These are phyloP conservation scores for Iris pallida DNA, from an alignment of 116 monocot species.

Conservation along the genomic window DNA sequence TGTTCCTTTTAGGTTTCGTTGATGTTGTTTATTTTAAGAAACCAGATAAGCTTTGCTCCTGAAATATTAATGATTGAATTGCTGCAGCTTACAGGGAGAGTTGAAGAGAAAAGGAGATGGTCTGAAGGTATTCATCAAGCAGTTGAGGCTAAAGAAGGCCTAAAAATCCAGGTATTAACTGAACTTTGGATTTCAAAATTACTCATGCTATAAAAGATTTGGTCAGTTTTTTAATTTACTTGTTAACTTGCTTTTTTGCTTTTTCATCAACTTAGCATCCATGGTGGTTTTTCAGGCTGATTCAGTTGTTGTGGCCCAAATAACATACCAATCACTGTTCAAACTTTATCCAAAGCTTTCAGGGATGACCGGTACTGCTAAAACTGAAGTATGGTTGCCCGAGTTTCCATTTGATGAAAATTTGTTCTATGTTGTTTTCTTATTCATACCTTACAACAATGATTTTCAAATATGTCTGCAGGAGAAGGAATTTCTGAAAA, in stretches of 20 bases:
- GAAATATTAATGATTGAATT: neutral
- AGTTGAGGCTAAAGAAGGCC: constrained; percentile 98
- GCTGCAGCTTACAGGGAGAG: constrained; percentile 92
- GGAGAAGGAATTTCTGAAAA: constrained; percentile 98
- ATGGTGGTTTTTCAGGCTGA: constrained; percentile 58
- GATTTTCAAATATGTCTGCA: constrained; percentile 29
- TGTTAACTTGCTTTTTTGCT: neutral
- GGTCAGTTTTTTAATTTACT: neutral
- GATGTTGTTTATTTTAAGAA: neutral
- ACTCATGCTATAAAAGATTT: constrained; percentile 2
- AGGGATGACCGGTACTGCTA: constrained; percentile 99
- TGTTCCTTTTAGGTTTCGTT: neutral
- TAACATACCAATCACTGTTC: constrained; percentile 96
- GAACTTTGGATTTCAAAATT: constrained; percentile 7
- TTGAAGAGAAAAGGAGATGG: constrained; percentile 98
- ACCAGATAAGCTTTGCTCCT: neutral
- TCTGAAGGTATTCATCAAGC: constrained; percentile 99
- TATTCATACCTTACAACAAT: neutral
- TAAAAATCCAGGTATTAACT: constrained; percentile 73
- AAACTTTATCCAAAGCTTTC: constrained; percentile 99
- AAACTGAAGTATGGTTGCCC: constrained; percentile 70
- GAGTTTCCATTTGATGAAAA: neutral
- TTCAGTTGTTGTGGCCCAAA: constrained; percentile 95
- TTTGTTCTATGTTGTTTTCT: constrained; percentile 2
- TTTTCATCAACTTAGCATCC: neutral